Base-by-base conservation (phyloP, 2,329 filamentous ascomycete genomes). In the Hirsutella rhossiliensis region DNA sequence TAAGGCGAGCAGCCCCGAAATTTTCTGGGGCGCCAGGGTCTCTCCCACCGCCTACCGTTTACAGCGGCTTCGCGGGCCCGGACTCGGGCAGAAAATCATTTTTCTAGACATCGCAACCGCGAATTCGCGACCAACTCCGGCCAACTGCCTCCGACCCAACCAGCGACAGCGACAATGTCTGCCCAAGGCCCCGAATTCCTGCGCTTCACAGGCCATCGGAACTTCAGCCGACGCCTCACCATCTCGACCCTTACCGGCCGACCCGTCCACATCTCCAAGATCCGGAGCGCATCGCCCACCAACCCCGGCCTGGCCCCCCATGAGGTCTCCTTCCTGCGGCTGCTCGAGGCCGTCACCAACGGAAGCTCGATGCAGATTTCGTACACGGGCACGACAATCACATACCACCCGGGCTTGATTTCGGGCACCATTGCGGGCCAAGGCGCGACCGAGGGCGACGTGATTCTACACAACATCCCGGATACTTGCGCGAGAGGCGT, bases 361-460 rank as follows among this genome's bases (percentile, higher is more conserved):
- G 92, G 92, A 66, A 86, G 85, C 46, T 81, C 84, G 45, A 87
- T 97, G 67, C 89, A 96, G 58, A 95, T 98, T 54, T 95, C 88
- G 11, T 92, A 94, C 67, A 96, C 88, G 1, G 92, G 92, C 59
- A 97, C 92, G 0, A 89, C 87, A 1, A 77, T 98, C 45, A 82
- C 89, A 32, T 98, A 94, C 67, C 84, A 86, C 52, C 92, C 92
- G 0, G 92, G 92, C 31, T 72, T 98, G 36, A 94, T 98, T 56
- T 92, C 87, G 0, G 92, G 92, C 48, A 84, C 82, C 40, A 79
- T 84, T 20, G 73, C 84, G 18, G 87, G 87, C 17, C 75, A 82
- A 41, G 87, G 87, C 54, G 82, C 85, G 32, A 71, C 67, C 15
- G 65, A 76, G 40, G 76, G 80, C 55, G 85, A 90, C 54, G 76